Base-by-base conservation (phyloP, 345 rosid genomes). In the Bruguiera sexangula region DNA sequence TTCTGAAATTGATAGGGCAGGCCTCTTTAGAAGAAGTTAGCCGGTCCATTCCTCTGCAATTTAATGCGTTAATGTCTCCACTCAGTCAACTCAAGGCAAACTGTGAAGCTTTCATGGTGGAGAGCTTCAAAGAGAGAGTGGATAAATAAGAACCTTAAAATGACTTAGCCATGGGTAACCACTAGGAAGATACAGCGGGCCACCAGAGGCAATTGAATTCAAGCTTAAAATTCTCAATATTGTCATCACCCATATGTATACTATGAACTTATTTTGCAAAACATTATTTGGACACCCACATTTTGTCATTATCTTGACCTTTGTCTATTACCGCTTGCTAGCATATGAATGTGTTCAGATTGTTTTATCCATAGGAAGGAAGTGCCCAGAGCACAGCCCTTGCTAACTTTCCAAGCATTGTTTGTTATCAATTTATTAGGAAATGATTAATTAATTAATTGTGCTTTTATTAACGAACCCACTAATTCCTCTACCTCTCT, bases 401-500 rank as follows among this genome's bases (percentile, higher is more conserved):
- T 16, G 48, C 19, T 6, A 30, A 53, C 51, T 63, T 76, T 68
- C 71, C 56, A 73, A 66, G 6, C 36, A 63, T 15, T 19, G 24
- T 36, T 65, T 60, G 13, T 56, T 16, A 56, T 13, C 0, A 6
- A 73, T 54, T 46, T n/a, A 50, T 16, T 43, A 46, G 0, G 29
- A 64, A 75, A 69, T 65, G 39, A 75, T 63, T 56, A 64, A 72
- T 70, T 71, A 75, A 74, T 78, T 32, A 63, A 63, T 61, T 71
- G 50, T 60, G 55, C 60, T 55, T 72, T 75, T 43, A 71, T 62
- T 74, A 71, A 62, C 80, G 69, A 86, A 73, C 79, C 81, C 86
- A 74, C 81, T 81, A 79, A 84, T 81, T 64, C 66, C 86, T 83
- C 82, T 73, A 60, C 71, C 53, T 66, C 78, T 72, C 63, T 37